Evolutionary conservation across 768 basidiomycete species (phyloP).

Genomic region (Trametes cubensis): DNA sequence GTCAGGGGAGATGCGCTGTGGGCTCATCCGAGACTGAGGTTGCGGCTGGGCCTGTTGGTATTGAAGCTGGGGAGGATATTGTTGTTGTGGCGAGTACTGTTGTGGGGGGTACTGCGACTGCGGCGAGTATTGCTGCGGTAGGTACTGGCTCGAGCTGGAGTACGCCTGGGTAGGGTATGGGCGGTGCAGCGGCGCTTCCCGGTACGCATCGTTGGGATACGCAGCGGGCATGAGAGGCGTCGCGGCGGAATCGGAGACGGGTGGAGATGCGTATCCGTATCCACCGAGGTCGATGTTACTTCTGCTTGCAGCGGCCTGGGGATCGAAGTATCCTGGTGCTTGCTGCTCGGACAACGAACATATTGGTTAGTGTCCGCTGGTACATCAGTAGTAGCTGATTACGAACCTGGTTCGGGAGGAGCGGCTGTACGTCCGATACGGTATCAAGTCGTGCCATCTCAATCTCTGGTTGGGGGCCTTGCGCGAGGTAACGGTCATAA

Average conservation of each 20-base stretch:
- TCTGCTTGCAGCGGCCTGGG: slow-evolving; percentile 22
- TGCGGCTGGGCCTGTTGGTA: slow-evolving; percentile 1
- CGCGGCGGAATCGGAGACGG: slow-evolving; percentile 28
- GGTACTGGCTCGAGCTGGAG: not conserved
- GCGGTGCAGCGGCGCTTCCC: slow-evolving; percentile 68
- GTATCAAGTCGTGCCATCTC: slow-evolving; percentile 61
- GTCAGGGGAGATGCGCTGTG: slow-evolving; percentile 23
- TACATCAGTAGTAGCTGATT: not conserved
- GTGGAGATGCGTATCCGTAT: slow-evolving; percentile 40
- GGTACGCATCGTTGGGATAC: slow-evolving; percentile 42
- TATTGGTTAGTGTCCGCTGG: not conserved
- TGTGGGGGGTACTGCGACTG: slow-evolving; percentile 11
- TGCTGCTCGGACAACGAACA: slow-evolving; percentile 2
- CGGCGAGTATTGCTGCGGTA: slow-evolving; percentile 7
- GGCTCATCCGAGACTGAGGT: slow-evolving; percentile 6
- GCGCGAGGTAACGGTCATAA: slow-evolving; percentile 62
- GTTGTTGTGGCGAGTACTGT: slow-evolving; percentile 9
- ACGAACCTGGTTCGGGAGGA: slow-evolving; percentile 41
- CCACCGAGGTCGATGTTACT: slow-evolving; percentile 25
- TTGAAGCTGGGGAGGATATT: slow-evolving; percentile 12
- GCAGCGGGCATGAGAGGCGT: slow-evolving; percentile 42
- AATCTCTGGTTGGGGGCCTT: slow-evolving; percentile 48
- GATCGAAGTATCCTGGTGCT: slow-evolving; percentile 29
- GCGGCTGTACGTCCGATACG: slow-evolving; percentile 54
- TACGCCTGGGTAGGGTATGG: slow-evolving; percentile 39